These are phyloP conservation scores for Sicyos edulis DNA, from an alignment of 306 rosid genomes.

Conservation along the genomic window DNA sequence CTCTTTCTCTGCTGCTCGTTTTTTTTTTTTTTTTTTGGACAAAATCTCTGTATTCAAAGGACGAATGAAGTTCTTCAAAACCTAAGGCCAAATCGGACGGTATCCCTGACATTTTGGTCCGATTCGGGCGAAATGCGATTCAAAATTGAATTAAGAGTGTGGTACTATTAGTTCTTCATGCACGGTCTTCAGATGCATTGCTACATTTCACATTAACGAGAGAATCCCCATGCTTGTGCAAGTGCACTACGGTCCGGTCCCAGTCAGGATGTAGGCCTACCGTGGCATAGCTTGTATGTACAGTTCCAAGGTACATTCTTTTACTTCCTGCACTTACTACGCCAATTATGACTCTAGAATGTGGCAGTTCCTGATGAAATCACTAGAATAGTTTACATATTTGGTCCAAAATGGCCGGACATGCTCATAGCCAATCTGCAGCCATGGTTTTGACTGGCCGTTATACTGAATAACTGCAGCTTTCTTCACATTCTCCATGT, in stretches of 20 bases:
- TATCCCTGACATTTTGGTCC: no score
- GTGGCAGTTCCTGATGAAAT: constrained; percentile 85
- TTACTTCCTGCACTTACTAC: not conserved
- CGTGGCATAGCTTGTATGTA: not conserved
- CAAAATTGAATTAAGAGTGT: no score
- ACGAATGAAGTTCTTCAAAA: no score
- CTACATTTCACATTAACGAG: not conserved
- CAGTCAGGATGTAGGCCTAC: not conserved
- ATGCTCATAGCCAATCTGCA: constrained; percentile 88
- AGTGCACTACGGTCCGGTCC: not conserved
- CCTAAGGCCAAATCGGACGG: no score
- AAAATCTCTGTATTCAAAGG: no score
- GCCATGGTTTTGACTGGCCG: constrained; percentile 97
- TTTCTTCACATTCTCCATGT: constrained; percentile 45
- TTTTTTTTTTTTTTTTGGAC: no score
- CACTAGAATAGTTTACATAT: constrained; percentile 77
- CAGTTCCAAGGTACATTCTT: no score
- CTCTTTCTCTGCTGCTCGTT: no score
- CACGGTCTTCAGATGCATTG: no score
- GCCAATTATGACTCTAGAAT: constrained; percentile 65
- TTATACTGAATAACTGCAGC: constrained; percentile 97
- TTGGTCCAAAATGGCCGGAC: constrained; percentile 94
- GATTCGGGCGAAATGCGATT: no score
- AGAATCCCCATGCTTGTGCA: not conserved
- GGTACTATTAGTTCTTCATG: no score